phyloP scores from a whole-genome alignment of 495 filamentous ascomycete species.

The Aspergillus carlsbadensis region DNA sequence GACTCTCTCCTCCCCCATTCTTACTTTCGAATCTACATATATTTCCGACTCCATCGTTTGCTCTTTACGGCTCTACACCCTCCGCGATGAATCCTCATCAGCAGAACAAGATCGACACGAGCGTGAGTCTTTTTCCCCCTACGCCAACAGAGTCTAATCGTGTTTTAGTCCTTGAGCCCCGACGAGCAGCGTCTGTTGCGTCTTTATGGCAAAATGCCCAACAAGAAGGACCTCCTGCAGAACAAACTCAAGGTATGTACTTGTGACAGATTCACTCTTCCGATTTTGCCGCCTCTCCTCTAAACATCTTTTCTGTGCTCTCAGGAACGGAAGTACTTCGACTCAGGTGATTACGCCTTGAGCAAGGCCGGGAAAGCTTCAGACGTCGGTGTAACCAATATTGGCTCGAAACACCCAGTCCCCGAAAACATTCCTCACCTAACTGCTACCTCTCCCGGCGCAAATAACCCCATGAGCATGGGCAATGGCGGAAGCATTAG shows the following conservation, averaged over 20 bases:
- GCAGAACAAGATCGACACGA: constrained; percentile 95
- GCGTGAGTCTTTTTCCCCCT: constrained; percentile 56
- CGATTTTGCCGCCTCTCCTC: neutral
- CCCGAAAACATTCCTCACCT: constrained; percentile 96
- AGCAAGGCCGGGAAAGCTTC: constrained; percentile 97
- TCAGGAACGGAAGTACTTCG: constrained; percentile 99
- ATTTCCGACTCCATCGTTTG: neutral
- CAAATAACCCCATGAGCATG: constrained; percentile 38
- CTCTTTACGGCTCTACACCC: constrained; percentile 10
- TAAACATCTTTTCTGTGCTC: constrained; percentile 6
- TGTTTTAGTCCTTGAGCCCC: constrained; percentile 72
- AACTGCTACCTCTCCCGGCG: constrained; percentile 67
- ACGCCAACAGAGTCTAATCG: constrained; percentile 14
- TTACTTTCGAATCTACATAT: neutral
- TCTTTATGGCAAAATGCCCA: constrained; percentile 95
- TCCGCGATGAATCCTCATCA: constrained; percentile 88
- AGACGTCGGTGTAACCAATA: constrained; percentile 87
- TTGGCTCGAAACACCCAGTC: constrained; percentile 90
- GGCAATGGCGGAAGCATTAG: constrained; percentile 46
- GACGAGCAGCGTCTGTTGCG: constrained; percentile 96
- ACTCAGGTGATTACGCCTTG: constrained; percentile 96
- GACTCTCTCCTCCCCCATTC: neutral
- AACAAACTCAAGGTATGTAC: constrained; percentile 83
- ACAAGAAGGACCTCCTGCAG: constrained; percentile 92
- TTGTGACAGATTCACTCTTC: neutral